Conservation (phyloP, 192 early-diverging fungal species). For the Coemansia sp. region DNA sequence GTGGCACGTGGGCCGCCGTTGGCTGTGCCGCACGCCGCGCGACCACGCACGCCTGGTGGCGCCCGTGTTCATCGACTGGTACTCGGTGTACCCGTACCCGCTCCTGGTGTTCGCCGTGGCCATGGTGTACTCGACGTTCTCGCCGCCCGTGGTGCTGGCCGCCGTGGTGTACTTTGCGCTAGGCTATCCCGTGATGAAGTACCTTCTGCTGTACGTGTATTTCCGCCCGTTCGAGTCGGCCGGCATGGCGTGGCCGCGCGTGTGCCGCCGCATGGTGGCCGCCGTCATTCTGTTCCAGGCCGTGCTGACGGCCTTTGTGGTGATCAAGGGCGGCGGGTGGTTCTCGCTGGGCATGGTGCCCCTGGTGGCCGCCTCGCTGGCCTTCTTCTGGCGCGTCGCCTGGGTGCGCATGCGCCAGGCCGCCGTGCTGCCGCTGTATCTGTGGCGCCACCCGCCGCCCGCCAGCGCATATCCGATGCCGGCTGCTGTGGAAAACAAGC, state of each 20-base stretch:
- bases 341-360: constrained; percentile 45
- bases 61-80: constrained; percentile 68
- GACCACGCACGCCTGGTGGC: constrained; percentile 74
- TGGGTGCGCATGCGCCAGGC: constrained; percentile 45
- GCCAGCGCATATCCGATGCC: constrained; percentile 43
- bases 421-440: constrained; percentile 34
- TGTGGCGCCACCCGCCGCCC: constrained; percentile 49
- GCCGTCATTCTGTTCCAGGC: constrained; percentile 65
- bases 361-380: constrained; percentile 28
- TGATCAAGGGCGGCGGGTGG: constrained; percentile 50
- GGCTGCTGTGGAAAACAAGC: no score
- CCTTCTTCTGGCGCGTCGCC: constrained; percentile 42
- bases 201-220: constrained; percentile 74
- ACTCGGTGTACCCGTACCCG: constrained; percentile 66
- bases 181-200: constrained; percentile 70
- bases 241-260: constrained; percentile 69
- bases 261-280: constrained; percentile 65
- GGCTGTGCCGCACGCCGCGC: constrained; percentile 72
- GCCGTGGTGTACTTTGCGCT: constrained; percentile 65
- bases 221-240: constrained; percentile 72
- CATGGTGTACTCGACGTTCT: constrained; percentile 76
- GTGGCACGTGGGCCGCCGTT: constrained; percentile 54
- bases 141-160: constrained; percentile 68
- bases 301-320: constrained; percentile 59
- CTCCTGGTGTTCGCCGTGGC: constrained; percentile 70